Evolutionary conservation across 1,139 yeast species (phyloP), one percentile per base, ranked within the genome.

Genomic region (Debaryomyces coudertii): DNA sequence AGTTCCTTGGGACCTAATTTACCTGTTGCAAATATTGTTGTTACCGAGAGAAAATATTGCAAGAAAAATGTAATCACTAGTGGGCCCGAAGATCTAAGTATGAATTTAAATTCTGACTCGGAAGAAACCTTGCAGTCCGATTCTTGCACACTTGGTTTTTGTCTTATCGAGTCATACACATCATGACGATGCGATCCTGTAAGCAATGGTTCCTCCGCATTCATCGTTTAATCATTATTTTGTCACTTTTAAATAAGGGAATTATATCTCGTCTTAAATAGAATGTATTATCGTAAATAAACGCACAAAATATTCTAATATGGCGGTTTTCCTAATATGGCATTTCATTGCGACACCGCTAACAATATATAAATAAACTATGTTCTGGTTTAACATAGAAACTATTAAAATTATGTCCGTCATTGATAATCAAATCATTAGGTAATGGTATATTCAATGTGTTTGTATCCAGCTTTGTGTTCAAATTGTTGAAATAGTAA

Each of bases 11-110:
- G 62, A 1, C 80, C 81, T 43, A 79, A 56, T 44, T 70, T 72
- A 0, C 83, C 83, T 14, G 79, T 73, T 2, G 79, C 66, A 53
- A 72, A 77, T 14, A 79, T 71, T 1, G 81, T 72, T 18, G 76
- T 73, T 12, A 77, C 75, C 1, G 82, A 70, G 39, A 79, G 60
- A 2, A 76, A 62, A 52, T 76, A 78, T 52, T 79, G 82, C 49
- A 79, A 68, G 48, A 77, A 68, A 54, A 77, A 79, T 7, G 83
- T 75, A 11, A 77, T 55, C 1, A 77, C 68, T 31, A 79, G 57
- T 2, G 83, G 83, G 4, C 65, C 54, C 2, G 82, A 71, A 1
- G 79, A 62, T 37, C 48, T 53, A 11, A 66, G 40, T n/a, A 76
- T 61, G 57, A 65, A 62, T 46, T 57, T 29, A 50, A 68, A 41